These are phyloP conservation scores for Kondoa malvinella DNA, from an alignment of 768 basidiomycete genomes.

Conservation along the genomic window DNA sequence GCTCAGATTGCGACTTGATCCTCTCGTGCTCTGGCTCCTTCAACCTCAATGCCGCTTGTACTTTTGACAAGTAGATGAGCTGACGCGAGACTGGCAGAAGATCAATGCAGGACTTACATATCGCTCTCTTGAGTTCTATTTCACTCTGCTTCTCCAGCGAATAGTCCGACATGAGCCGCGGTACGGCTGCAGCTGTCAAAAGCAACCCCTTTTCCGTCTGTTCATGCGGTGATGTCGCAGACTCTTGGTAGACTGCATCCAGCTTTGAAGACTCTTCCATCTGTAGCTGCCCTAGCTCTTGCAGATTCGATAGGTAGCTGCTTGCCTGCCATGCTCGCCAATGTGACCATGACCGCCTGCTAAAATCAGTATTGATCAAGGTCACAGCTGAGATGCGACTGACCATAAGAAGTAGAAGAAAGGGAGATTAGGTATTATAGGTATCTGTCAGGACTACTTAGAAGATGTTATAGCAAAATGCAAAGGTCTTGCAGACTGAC, in stretches of 20 bases:
- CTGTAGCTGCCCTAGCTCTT: background rate
- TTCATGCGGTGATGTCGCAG: background rate
- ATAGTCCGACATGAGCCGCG: background rate
- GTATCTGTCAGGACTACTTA: background rate
- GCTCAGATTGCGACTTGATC: background rate
- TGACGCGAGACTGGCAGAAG: too few relatives aligned
- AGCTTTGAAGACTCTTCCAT: background rate
- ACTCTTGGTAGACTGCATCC: background rate
- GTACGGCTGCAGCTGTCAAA: background rate
- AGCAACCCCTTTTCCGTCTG: background rate
- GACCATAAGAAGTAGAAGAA: slow-evolving; percentile 6
- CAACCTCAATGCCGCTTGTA: background rate
- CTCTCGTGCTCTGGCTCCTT: background rate
- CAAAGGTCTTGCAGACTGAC: background rate
- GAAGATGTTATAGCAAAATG: too few relatives aligned
- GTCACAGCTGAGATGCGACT: background rate
- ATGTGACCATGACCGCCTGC: slow-evolving; percentile 13
- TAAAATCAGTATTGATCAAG: background rate
- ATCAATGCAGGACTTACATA: too few relatives aligned
- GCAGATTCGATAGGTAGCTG: background rate
- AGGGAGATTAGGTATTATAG: slow-evolving; percentile 4
- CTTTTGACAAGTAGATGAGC: background rate
- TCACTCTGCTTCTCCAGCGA: background rate
- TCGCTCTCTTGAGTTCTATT: background rate
- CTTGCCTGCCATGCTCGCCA: slow-evolving; percentile 15